Conservation (phyloP, 1,284 basidiomycete species). For the Phylloporus sp. region DNA sequence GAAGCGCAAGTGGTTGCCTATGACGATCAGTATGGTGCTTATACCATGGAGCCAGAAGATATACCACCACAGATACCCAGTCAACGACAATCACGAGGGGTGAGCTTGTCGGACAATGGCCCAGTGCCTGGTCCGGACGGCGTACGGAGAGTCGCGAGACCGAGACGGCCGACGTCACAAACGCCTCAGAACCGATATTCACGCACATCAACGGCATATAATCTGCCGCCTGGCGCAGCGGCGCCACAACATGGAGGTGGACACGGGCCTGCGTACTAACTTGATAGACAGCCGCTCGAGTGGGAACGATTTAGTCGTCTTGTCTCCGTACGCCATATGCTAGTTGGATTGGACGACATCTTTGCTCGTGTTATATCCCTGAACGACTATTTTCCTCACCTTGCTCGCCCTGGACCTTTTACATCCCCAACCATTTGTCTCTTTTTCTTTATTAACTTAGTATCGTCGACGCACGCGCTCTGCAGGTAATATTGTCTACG, state of each 20-base stretch:
- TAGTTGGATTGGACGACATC: constrained; percentile 19
- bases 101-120: constrained; percentile 78
- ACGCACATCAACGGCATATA: constrained; percentile 53
- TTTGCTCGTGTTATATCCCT: constrained; percentile 17
- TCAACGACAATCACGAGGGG: constrained; percentile 53
- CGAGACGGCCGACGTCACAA: constrained; percentile 61
- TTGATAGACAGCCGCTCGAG: constrained; percentile 8
- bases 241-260: constrained; percentile 54
- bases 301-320: constrained; percentile 1
- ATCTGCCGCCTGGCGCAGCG: constrained; percentile 76
- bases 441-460: constrained; percentile 2
- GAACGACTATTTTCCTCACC: constrained; percentile 5
- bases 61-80: constrained; percentile 33
- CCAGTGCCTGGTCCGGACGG: constrained; percentile 78
- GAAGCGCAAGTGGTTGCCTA: constrained; percentile 43
- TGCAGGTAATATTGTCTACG: background rate
- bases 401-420: constrained; percentile 9
- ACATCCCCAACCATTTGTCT: background rate
- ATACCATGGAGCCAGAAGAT: constrained; percentile 43
- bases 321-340: constrained; percentile 3
- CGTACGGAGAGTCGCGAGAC: constrained; percentile 72
- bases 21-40: constrained; percentile 42
- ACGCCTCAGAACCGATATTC: constrained; percentile 75
- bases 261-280: constrained; percentile 23
- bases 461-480: background rate